A percentile compares a stretch with the other conserved stretches of the same genome.
Conservation (phyloP, 139 green algal genomes). For the Coccomyxa sp. region DNA sequence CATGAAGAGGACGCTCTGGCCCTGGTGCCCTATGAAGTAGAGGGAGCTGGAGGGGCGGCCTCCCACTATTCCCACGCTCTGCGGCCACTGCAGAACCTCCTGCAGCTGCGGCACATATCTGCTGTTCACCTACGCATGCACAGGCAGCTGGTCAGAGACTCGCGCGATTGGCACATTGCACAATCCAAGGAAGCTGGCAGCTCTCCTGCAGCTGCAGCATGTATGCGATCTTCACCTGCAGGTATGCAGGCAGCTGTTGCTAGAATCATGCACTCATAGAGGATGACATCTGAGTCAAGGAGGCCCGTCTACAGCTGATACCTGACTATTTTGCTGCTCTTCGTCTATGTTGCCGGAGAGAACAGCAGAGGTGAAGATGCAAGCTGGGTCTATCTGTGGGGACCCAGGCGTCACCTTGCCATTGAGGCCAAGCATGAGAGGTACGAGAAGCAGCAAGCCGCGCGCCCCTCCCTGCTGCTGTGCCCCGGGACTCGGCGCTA, state of each 20-base stretch:
- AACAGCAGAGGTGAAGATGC: too few relatives aligned
- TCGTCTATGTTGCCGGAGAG: too few relatives aligned
- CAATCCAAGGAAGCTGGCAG: constrained; percentile 3
- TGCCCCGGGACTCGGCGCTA: too few relatives aligned
- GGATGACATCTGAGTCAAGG: too few relatives aligned
- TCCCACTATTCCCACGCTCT: constrained; percentile 87
- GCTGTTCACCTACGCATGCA: constrained; percentile 60
- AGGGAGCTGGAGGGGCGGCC: constrained; percentile 74
- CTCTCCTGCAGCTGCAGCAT: not conserved
- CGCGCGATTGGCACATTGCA: not conserved
- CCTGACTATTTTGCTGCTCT: too few relatives aligned
- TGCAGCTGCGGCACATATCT: constrained; percentile 77
- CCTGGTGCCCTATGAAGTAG: constrained; percentile 84
- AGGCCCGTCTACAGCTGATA: too few relatives aligned
- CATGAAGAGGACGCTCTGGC: constrained; percentile 63
- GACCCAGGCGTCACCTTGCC: too few relatives aligned
- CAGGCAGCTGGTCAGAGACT: not conserved
- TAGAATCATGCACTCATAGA: too few relatives aligned
- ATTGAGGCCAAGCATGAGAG: constrained; percentile 6
- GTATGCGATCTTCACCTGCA: constrained; percentile 5
- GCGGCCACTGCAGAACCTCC: constrained; percentile 62
- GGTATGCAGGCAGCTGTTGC: not conserved
- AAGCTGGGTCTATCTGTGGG: too few relatives aligned
- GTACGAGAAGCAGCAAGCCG: constrained; percentile 9
- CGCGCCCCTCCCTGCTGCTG: not conserved